Evolutionary conservation across 495 filamentous ascomycete species (phyloP).

Genomic region (Trichoderma orchidacearum): DNA sequence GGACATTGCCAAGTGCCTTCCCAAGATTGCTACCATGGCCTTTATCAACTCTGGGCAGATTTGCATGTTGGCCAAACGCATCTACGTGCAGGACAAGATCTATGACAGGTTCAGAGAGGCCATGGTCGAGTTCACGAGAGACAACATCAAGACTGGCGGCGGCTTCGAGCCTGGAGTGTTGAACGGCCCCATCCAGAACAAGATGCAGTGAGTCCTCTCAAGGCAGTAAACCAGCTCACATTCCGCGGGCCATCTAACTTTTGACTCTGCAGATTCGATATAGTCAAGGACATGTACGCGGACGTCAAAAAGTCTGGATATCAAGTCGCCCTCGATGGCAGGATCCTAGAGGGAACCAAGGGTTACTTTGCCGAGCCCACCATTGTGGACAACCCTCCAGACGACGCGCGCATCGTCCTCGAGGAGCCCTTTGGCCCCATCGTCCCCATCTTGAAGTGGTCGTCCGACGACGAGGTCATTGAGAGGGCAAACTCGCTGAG

Average conservation of each 20-base stretch:
- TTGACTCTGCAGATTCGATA: constrained; percentile 25
- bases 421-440: constrained; percentile 45
- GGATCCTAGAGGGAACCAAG: constrained; percentile 8
- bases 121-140: constrained; percentile 37
- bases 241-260: too few species aligned
- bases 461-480: constrained; percentile 43
- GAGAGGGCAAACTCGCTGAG: constrained; percentile 40
- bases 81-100: constrained; percentile 56
- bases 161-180: constrained; percentile 21
- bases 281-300: constrained; percentile 32
- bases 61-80: constrained; percentile 41
- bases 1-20: constrained; percentile 45
- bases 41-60: constrained; percentile 50
- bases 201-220: constrained; percentile 27
- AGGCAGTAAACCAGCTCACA: too few species aligned
- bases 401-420: constrained; percentile 24
- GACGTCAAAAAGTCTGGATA: constrained; percentile 29
- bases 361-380: constrained; percentile 35
- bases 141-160: constrained; percentile 33
- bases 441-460: constrained; percentile 41
- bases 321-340: constrained; percentile 26
- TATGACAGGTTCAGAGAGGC: constrained; percentile 46
- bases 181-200: constrained; percentile 47
- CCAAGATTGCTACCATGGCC: constrained; percentile 31
- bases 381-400: constrained; percentile 34